phyloP scores from a whole-genome alignment of 192 early-diverging fungal species.

The Coemansia sp. region DNA sequence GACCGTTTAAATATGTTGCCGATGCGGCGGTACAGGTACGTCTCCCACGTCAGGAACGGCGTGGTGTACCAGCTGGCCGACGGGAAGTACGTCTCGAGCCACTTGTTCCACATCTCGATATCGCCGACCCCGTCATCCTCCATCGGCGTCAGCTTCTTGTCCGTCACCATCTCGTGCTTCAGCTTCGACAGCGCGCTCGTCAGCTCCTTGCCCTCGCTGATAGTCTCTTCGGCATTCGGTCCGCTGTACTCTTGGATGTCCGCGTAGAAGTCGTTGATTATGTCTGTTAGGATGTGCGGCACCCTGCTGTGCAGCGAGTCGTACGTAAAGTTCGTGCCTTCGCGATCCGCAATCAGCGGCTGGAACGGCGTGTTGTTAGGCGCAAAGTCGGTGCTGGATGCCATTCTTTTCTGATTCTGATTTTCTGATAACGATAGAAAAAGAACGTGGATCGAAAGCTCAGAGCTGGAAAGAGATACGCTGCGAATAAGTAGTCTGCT shows the following conservation, averaged over 20 bases:
- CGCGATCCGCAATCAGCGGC: conserved; percentile 63
- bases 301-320: conserved; percentile 71
- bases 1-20: conserved; percentile 60
- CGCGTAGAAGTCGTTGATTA: conserved; percentile 70
- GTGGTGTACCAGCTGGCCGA: conserved; percentile 69
- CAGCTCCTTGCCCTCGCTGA: conserved; percentile 67
- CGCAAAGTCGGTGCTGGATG: conserved; percentile 23
- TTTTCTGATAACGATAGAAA: conserved; percentile 3
- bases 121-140: conserved; percentile 60
- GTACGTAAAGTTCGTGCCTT: conserved; percentile 74
- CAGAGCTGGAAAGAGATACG: not conserved
- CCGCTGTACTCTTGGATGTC: conserved; percentile 42
- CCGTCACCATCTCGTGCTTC: conserved; percentile 72
- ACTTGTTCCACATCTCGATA: conserved; percentile 64
- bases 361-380: conserved; percentile 59
- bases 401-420: conserved; percentile 2
- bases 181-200: conserved; percentile 65
- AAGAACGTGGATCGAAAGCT: conserved; percentile 1
- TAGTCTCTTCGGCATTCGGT: conserved; percentile 31
- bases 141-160: conserved; percentile 54
- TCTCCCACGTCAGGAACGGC: conserved; percentile 83
- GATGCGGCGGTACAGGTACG: conserved; percentile 79
- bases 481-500: too few species aligned
- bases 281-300: conserved; percentile 81
- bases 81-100: conserved; percentile 58